Evolutionary conservation across 345 rosid genomes (phyloP).

Genomic region (Anastatica hierochuntica): DNA sequence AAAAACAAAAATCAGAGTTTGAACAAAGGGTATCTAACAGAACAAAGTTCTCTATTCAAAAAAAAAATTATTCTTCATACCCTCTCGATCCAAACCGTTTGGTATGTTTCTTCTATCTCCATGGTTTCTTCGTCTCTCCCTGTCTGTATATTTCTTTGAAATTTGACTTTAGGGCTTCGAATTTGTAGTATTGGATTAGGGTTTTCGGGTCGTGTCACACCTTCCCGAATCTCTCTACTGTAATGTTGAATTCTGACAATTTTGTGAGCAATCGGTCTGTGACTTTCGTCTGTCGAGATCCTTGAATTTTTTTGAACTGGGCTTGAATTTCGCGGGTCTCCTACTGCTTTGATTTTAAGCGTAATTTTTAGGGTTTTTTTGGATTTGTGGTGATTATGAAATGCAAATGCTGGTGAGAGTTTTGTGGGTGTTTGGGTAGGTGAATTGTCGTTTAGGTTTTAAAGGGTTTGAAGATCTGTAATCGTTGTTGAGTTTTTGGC

Average conservation of each 20-base stretch:
- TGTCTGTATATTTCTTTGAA: too few relatives aligned
- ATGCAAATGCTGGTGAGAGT: constrained; percentile 7
- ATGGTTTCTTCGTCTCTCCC: too few relatives aligned
- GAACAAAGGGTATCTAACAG: too few relatives aligned
- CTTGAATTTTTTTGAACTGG: too few relatives aligned
- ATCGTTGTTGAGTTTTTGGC: background rate
- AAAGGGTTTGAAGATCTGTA: background rate
- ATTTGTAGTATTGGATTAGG: constrained; percentile 3
- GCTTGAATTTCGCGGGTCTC: constrained; percentile 11
- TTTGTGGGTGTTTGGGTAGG: constrained; percentile 3
- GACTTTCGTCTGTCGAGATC: constrained; percentile 11
- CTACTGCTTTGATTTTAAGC: background rate
- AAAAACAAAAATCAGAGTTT: too few relatives aligned
- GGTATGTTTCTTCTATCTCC: too few relatives aligned
- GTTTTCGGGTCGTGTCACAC: background rate
- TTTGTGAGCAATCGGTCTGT: background rate
- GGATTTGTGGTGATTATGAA: background rate
- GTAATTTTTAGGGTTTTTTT: background rate
- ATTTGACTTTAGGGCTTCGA: constrained; percentile 8
- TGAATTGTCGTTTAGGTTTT: constrained; percentile 15
- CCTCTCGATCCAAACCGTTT: too few relatives aligned
- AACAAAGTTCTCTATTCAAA: too few relatives aligned
- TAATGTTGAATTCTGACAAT: background rate
- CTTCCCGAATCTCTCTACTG: background rate
- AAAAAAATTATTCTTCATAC: too few relatives aligned